Evolutionary conservation across 2,329 filamentous ascomycete species (phyloP), one percentile per base, ranked within the genome.

Genomic region (Aspergillus neoniger): DNA sequence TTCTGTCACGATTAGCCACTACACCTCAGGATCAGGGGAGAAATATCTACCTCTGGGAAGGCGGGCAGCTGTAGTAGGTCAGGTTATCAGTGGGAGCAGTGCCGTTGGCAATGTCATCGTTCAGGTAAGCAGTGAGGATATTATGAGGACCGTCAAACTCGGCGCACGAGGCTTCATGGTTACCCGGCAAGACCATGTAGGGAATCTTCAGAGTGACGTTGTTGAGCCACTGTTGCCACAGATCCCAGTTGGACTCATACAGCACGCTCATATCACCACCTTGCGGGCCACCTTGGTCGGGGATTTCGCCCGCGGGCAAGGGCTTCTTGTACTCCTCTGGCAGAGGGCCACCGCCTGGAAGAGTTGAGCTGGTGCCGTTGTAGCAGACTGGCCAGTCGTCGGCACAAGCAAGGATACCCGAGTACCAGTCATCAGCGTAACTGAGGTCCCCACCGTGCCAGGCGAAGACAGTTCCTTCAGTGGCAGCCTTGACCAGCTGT

Each of bases 381-480:
- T 83, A 84, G 73, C 82, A 84, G 14, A 83, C 74, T 1, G 79
- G 78, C 80, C 81, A 83, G 65, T 75, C 72, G 55, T 74, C 70
- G 49, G 73, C 77, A 59, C 82, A 84, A 14, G 81, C 76, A 17
- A 83, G 68, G 55, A 83, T 81, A n/a, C 82, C 81, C 14, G 74
- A 77, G 55, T 78, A 82, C 81, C 80, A 83, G 66, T 82, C 79
- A 64, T 83, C 81, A 0, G 82, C 81, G 60, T 84, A 84, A 55
- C 72, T 77, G 58, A 83, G 72, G 61, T 84, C 82, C 52, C 82
- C 82, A 39, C 81, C 81, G 67, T 84, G 82, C 82, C 82, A 84
- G 25, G 78, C 79, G 64, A 84, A 83, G 3, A 77, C 77, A 17
- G 76, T 63, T n/a, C 78, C 80, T n/a, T 81, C 75, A n/a, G 77